phyloP scores from a whole-genome alignment of 805 yeast species.

The Candida maris region DNA sequence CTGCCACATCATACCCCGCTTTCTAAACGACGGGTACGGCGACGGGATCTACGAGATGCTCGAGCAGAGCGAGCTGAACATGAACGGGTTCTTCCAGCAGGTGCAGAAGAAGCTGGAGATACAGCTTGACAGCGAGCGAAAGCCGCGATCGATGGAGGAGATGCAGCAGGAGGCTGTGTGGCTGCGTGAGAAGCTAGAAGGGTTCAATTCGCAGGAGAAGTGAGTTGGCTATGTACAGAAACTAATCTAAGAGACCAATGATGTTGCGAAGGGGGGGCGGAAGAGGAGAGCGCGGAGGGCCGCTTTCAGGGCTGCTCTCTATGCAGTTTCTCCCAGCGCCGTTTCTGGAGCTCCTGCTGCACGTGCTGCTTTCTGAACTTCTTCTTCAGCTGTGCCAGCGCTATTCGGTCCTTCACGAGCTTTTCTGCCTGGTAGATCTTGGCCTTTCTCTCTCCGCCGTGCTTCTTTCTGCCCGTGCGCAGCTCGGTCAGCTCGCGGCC shows the following conservation, averaged over 20 bases:
- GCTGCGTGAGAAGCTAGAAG: constrained; percentile 41
- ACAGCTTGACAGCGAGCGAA: constrained; percentile 51
- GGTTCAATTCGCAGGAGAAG: not conserved
- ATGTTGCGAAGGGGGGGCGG: not conserved
- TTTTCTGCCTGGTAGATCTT: constrained; percentile 61
- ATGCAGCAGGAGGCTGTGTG: constrained; percentile 71
- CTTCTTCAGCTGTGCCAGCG: constrained; percentile 30
- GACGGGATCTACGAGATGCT: constrained; percentile 71
- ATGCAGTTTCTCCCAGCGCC: constrained; percentile 26
- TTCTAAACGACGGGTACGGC: constrained; percentile 52
- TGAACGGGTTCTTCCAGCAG: constrained; percentile 35
- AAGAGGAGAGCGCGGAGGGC: no score
- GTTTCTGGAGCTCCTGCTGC: constrained; percentile 12
- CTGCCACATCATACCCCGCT: constrained; percentile 89
- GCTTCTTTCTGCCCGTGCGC: constrained; percentile 60
- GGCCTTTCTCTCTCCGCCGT: constrained; percentile 86
- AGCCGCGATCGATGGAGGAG: constrained; percentile 52
- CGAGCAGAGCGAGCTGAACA: constrained; percentile 51
- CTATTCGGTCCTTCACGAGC: constrained; percentile 50
- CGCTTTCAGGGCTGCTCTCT: constrained; percentile 3
- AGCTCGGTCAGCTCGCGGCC: constrained; percentile 51
- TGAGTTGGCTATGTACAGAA: constrained; percentile 1
- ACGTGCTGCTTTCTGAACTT: constrained; percentile 19
- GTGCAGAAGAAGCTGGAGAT: constrained; percentile 25
- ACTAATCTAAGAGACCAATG: not conserved